These are phyloP conservation scores for Verbascum thapsus DNA, from an alignment of 257 asterid species.

Conservation along the genomic window DNA sequence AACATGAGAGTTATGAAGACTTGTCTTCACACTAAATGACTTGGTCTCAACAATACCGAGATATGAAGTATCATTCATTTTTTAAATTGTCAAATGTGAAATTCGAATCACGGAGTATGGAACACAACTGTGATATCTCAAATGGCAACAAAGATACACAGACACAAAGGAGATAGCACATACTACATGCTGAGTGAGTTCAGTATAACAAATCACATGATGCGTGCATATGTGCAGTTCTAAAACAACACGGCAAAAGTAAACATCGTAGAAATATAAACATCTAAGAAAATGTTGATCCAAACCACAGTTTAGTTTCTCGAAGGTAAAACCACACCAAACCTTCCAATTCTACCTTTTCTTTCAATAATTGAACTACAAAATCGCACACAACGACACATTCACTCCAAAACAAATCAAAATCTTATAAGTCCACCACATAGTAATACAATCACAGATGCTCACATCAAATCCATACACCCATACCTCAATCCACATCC, in stretches of 20 bases:
- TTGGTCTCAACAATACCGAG: neutral
- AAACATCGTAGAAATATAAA: neutral
- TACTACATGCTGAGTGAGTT: neutral
- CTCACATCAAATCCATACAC: slow-evolving; percentile 14
- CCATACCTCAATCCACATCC: neutral
- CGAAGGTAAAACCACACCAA: neutral
- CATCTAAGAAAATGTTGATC: neutral
- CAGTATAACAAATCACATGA: neutral
- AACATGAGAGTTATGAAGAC: neutral
- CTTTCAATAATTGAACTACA: neutral
- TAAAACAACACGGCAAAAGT: neutral
- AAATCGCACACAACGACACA: neutral
- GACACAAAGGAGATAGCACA: neutral
- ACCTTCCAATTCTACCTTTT: neutral
- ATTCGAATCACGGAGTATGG: neutral
- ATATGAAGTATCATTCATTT: neutral
- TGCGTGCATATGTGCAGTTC: neutral
- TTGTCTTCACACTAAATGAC: slow-evolving; percentile 3
- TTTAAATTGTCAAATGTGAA: neutral
- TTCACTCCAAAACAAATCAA: slow-evolving; percentile 2
- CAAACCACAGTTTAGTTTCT: neutral
- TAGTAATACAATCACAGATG: neutral
- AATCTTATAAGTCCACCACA: neutral
- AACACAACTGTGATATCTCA: neutral
- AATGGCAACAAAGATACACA: neutral